phyloP scores from a whole-genome alignment of 148 eudicot species.

The Agrostemma githago region DNA sequence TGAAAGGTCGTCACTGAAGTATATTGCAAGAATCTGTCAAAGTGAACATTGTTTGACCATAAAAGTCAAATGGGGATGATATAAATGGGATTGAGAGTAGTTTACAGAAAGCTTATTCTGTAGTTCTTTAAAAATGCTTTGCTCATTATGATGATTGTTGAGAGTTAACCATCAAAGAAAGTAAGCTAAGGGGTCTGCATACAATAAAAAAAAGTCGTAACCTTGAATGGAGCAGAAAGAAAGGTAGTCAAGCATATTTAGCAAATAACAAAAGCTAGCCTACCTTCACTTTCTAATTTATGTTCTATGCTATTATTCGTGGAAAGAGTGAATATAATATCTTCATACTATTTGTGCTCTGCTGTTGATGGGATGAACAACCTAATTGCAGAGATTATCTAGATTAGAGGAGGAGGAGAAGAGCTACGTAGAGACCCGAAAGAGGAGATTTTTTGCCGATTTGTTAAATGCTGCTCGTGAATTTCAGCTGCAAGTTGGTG shows the following conservation, averaged over 20 bases:
- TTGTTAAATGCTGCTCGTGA: constrained; percentile 90
- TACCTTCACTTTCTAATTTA: not conserved
- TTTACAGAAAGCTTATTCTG: constrained; percentile 4
- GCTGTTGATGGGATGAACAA: constrained; percentile 22
- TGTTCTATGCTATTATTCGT: not conserved
- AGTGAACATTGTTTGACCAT: not conserved
- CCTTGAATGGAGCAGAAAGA: constrained; percentile 1
- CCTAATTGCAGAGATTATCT: constrained; percentile 68
- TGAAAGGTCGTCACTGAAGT: not conserved
- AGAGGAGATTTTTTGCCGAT: constrained; percentile 86
- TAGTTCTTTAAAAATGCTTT: not conserved
- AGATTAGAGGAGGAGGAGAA: constrained; percentile 86
- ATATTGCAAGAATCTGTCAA: not conserved
- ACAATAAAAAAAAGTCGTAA: not conserved
- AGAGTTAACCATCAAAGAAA: not conserved
- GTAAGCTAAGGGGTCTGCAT: not conserved
- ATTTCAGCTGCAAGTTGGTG: constrained; percentile 73
- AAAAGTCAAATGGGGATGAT: not conserved
- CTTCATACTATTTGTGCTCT: not conserved
- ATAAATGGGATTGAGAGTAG: not conserved
- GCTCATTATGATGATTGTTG: constrained; percentile 1
- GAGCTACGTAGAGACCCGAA: constrained; percentile 64
- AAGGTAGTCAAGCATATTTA: not conserved
- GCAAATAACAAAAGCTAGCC: not conserved
- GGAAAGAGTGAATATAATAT: constrained; percentile 2